Conservation (phyloP, 2,329 filamentous ascomycete genomes). For the Acrocalymma vagum region DNA sequence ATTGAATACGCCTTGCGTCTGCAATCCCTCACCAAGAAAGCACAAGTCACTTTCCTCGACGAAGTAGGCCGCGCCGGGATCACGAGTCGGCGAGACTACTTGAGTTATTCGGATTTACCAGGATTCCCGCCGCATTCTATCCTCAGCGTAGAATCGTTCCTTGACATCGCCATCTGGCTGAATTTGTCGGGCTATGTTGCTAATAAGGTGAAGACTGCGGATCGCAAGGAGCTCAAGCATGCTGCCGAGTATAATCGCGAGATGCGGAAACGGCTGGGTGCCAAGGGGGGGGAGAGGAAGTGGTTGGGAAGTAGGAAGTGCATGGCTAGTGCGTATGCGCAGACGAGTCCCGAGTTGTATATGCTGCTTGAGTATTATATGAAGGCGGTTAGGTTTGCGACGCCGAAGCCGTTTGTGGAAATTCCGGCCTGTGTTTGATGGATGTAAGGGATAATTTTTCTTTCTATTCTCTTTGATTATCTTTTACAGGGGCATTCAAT, state of each 20-base stretch:
- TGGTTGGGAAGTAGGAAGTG: slow-evolving; percentile 11
- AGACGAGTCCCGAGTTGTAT: slow-evolving; percentile 15
- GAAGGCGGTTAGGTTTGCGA: slow-evolving; percentile 30
- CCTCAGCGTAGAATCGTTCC: slow-evolving; percentile 13
- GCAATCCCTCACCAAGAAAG: slow-evolving; percentile 18
- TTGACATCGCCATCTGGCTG: slow-evolving; percentile 34
- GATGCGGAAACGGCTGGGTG: slow-evolving; percentile 26
- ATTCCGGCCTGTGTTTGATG: slow-evolving; percentile 25
- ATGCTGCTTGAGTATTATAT: slow-evolving; percentile 32
- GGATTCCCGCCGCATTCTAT: no score
- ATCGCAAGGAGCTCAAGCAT: slow-evolving; percentile 28
- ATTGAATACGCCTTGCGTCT: slow-evolving; percentile 29
- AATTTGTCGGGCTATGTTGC: slow-evolving; percentile 30
- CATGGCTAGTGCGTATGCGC: no score
- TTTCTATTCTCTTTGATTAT: no score
- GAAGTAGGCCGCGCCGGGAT: slow-evolving; percentile 26
- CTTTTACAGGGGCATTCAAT: no score
- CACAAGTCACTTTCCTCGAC: slow-evolving; percentile 32
- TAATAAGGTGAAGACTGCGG: slow-evolving; percentile 25
- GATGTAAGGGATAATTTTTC: slow-evolving; percentile 1
- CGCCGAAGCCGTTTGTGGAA: slow-evolving; percentile 23
- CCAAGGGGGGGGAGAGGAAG: slow-evolving; percentile 21
- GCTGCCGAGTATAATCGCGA: slow-evolving; percentile 31
- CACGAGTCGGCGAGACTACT: slow-evolving; percentile 7
- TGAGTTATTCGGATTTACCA: slow-evolving; percentile 16